These are phyloP conservation scores for Anisodus acutangulus DNA, from an alignment of 257 asterid genomes.

Conservation along the genomic window DNA sequence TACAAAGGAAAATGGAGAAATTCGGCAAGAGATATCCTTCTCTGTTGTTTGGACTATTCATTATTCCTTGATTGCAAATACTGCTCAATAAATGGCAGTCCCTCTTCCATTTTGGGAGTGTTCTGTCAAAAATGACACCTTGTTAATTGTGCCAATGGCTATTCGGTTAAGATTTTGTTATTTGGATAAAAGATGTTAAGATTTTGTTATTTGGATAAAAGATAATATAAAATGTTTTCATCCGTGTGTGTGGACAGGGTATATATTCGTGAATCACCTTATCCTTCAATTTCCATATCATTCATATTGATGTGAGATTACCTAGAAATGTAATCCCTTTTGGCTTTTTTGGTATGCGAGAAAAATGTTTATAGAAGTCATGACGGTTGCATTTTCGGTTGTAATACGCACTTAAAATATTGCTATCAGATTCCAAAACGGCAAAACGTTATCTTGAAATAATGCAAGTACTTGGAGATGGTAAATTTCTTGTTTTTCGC, in stretches of 20 bases:
- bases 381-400: neutral
- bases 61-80: constrained; percentile 11
- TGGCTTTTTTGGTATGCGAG: neutral
- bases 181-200: neutral
- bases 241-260: neutral
- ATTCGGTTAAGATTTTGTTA: neutral
- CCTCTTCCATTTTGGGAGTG: constrained; percentile 3
- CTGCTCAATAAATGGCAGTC: neutral
- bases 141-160: constrained; percentile 1
- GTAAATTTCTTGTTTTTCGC: neutral
- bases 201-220: neutral
- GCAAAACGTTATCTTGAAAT: neutral
- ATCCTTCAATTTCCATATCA: neutral
- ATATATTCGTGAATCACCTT: neutral
- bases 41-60: neutral
- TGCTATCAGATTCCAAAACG: neutral
- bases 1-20: constrained; percentile 13
- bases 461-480: constrained; percentile 1
- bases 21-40: neutral
- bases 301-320: neutral
- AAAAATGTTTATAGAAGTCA: neutral
- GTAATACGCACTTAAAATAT: neutral
- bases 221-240: constrained; percentile 1
- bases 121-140: neutral
- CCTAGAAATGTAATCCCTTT: neutral